Evolutionary conservation across 2,329 filamentous ascomycete species (phyloP).

Genomic region (Diaporthe caulivora): DNA sequence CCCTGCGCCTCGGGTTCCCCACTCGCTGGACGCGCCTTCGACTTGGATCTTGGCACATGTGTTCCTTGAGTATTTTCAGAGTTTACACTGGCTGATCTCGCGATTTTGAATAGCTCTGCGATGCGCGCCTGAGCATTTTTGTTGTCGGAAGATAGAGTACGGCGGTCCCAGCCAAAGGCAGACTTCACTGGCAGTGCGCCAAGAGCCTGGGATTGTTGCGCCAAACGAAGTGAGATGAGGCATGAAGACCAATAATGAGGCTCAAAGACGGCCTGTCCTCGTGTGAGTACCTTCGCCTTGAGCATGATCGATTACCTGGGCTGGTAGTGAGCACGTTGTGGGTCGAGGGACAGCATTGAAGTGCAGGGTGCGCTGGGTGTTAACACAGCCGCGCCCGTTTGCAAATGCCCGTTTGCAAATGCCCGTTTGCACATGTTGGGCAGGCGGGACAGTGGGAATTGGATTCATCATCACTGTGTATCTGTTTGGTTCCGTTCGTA

Average conservation of each 20-base stretch:
- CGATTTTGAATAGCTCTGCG: no score
- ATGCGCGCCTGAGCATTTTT: no score
- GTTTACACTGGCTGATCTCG: no score
- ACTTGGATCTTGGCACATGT: no score
- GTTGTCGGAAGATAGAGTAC: background rate
- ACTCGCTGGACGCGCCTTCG: no score
- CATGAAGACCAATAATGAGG: background rate
- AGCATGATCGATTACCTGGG: background rate
- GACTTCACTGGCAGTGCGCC: background rate
- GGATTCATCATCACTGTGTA: no score
- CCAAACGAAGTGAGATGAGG: background rate
- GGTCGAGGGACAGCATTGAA: background rate
- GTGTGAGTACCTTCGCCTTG: background rate
- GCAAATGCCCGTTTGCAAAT: no score
- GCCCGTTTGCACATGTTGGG: no score
- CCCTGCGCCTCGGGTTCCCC: background rate
- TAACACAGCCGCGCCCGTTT: background rate
- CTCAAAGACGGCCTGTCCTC: background rate
- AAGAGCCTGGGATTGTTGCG: background rate
- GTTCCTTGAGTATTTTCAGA: no score
- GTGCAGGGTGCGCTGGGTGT: background rate
- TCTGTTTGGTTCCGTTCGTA: no score
- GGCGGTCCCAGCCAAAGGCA: background rate
- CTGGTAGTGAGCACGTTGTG: background rate
- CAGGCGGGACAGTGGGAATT: no score